Percentiles rank a stretch among this genome's conserved stretches.
These are phyloP conservation scores for Clathrus columnatus DNA, from an alignment of 768 basidiomycete species.

Conservation along the genomic window DNA sequence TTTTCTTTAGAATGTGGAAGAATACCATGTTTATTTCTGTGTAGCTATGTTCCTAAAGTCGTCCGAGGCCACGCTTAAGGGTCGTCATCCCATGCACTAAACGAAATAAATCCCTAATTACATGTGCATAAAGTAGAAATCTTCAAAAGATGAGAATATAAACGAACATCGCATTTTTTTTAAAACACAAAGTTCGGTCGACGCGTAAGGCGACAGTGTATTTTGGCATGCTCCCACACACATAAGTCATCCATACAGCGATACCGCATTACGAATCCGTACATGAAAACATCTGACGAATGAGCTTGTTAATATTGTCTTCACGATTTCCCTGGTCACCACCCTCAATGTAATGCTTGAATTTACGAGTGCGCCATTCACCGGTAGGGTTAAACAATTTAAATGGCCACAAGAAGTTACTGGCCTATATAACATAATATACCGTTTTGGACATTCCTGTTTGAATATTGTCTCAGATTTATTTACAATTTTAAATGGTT, in stretches of 20 bases:
- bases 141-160: too few relatives aligned
- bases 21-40: background rate
- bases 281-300: slow-evolving; percentile 40
- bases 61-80: slow-evolving; percentile 11
- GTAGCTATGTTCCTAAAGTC: slow-evolving; percentile 11
- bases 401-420: slow-evolving; percentile 99
- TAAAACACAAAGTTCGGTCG: too few relatives aligned
- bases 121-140: too few relatives aligned
- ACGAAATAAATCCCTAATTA: too few relatives aligned
- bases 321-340: slow-evolving; percentile 98
- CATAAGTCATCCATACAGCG: too few relatives aligned
- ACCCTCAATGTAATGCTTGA: slow-evolving; percentile 93
- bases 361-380: slow-evolving; percentile 96
- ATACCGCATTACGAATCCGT: too few relatives aligned
- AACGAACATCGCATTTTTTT: too few relatives aligned
- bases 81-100: too few relatives aligned
- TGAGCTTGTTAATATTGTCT: slow-evolving; percentile 93
- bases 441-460: slow-evolving; percentile 52
- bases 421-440: slow-evolving; percentile 38
- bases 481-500: too few relatives aligned
- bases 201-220: too few relatives aligned
- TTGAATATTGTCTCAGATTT: slow-evolving; percentile 99
- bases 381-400: slow-evolving; percentile 99
- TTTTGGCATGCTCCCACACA: too few relatives aligned
- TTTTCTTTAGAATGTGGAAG: slow-evolving; percentile 24